phyloP scores from a whole-genome alignment of 129 eudicot species.

The Daucus carota region DNA sequence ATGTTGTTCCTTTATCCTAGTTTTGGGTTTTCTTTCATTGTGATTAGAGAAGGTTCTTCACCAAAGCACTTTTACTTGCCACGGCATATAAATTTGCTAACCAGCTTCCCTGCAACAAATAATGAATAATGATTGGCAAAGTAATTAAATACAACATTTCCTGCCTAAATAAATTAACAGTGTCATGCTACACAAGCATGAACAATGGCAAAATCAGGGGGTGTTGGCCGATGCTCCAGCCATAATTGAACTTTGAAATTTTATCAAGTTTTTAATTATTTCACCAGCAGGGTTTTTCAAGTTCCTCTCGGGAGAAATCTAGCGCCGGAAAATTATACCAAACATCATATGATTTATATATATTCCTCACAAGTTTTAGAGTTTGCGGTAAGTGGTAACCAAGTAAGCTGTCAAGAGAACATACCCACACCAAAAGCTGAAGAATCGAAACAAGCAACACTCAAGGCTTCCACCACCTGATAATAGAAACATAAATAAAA shows the following conservation, averaged over 20 bases:
- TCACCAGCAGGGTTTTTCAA: no score
- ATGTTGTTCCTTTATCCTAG: slow-evolving; percentile 56
- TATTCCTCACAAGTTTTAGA: not conserved
- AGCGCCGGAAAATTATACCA: not conserved
- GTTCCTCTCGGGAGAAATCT: no score
- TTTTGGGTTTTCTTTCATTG: slow-evolving; percentile 32
- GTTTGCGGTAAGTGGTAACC: not conserved
- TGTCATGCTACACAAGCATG: not conserved
- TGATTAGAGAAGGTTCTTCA: slow-evolving; percentile 46
- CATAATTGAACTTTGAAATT: no score
- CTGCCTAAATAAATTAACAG: not conserved
- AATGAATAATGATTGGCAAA: not conserved
- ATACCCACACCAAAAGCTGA: slow-evolving; percentile 12
- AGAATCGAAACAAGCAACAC: slow-evolving; percentile 9
- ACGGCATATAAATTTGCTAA: slow-evolving; percentile 20
- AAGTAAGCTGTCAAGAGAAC: not conserved
- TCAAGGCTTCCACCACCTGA: not conserved
- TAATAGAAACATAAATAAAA: no score
- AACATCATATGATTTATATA: not conserved
- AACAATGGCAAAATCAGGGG: no score
- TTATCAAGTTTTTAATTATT: no score
- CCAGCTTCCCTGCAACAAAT: slow-evolving; percentile 19
- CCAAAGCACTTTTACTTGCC: slow-evolving; percentile 36
- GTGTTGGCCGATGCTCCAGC: no score
- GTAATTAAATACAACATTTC: not conserved